Evolutionary conservation across 176 grass and related monocot genomes (phyloP).

Genomic region (Puccinellia tenuiflora): DNA sequence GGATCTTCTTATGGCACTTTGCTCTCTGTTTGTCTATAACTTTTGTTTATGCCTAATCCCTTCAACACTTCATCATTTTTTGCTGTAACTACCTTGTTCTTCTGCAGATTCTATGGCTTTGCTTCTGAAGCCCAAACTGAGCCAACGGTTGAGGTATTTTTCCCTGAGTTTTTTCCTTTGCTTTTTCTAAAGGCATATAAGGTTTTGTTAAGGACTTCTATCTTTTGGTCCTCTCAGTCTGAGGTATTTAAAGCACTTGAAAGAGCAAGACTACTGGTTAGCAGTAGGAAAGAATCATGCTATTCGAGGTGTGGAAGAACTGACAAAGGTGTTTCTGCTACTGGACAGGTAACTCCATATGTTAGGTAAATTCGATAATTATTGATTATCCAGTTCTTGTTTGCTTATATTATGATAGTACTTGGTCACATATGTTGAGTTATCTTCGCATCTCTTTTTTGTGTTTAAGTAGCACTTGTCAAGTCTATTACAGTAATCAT

Average conservation of each 20-base stretch:
- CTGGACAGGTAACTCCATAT: slow-evolving; percentile 66
- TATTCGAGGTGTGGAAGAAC: slow-evolving; percentile 98
- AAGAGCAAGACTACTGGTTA: slow-evolving; percentile 79
- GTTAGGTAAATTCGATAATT: background rate
- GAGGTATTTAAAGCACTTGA: slow-evolving; percentile 94
- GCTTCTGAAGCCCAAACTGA: slow-evolving; percentile 77
- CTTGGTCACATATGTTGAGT: background rate
- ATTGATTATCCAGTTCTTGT: background rate
- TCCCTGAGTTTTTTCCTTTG: background rate
- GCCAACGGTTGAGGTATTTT: slow-evolving; percentile 68
- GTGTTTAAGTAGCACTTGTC: background rate
- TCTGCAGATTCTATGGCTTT: slow-evolving; percentile 88
- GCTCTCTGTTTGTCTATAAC: background rate
- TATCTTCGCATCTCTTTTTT: background rate
- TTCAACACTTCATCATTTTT: background rate
- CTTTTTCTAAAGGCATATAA: background rate
- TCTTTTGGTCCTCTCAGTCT: slow-evolving; percentile 51
- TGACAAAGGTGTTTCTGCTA: slow-evolving; percentile 90
- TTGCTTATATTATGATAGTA: background rate
- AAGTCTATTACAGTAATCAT: background rate
- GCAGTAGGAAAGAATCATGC: slow-evolving; percentile 49
- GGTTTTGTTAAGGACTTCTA: slow-evolving; percentile 7
- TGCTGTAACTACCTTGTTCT: background rate
- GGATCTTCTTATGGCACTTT: background rate
- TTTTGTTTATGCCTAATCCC: background rate